Evolutionary conservation across 1,139 yeast species (phyloP), one percentile per base, ranked within the genome.

Genomic region (Saccharomycopsis hybrid): DNA sequence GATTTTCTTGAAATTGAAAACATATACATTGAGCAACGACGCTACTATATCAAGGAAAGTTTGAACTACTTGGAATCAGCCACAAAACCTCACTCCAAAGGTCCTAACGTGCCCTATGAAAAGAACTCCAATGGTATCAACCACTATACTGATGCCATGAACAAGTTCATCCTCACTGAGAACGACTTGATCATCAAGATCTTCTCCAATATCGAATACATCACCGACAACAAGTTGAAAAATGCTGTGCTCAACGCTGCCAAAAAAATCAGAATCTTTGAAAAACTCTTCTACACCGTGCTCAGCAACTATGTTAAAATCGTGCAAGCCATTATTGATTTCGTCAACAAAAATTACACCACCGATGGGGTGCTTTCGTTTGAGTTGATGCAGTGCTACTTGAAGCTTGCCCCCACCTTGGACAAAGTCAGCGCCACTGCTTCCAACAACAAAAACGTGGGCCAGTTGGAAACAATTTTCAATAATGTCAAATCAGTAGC

Each of bases 121-220:
- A 77, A 73, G 59, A 85, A 85, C 2, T 70, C 77, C 44, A 80
- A 77, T 60, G 85, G 87, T 4, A 74, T 85, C 43, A 69, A 69
- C 36, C 65, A 67, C 42, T 85, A 80, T 60, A 73, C 78, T 5
- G 76, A 72, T 36, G 82, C 82, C 1, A 60, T 82, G 9, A 62
- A 72, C 38, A 72, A 73, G 5, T 71, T 74, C 44, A 63, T 82
- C 44, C 68, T 71, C n/a, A 72, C 72, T 35, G 83, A 79, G 55
- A 59, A 65, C 43, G 46, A 46, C 7, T 39, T 53, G 11, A 48
- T 53, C 25, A 46, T 51, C 39, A 35, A 42, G 30, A 39, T 51
- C 18, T 53, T 53, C 35, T 43, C 48, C 11, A 51, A 46, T 28
- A 48, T 53, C 39, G 44, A 42, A 18, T 51, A 51, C 39, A 42